Percentiles rank a stretch among this genome's conserved stretches.
These are phyloP conservation scores for Penicillium odoratum DNA, from an alignment of 495 filamentous ascomycete species.

Conservation along the genomic window DNA sequence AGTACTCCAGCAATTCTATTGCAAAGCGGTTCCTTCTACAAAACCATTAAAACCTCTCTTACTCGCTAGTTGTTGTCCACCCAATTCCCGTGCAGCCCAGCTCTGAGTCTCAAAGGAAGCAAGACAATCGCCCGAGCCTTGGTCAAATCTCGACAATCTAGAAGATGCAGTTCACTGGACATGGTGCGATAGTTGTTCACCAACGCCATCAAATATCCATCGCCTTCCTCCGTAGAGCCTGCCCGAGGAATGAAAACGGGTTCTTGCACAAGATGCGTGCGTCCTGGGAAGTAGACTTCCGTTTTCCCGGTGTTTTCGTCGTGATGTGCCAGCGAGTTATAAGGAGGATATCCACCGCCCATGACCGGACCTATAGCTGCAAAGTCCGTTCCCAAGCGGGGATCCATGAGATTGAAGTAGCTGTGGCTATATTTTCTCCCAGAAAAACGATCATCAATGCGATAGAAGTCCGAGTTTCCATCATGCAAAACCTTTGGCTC, in stretches of 20 bases:
- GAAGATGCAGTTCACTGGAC: slow-evolving; percentile 50
- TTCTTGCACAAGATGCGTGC: slow-evolving; percentile 54
- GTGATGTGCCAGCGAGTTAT: slow-evolving; percentile 48
- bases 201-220: slow-evolving; percentile 56
- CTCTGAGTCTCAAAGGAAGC: neutral
- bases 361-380: slow-evolving; percentile 7
- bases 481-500: slow-evolving; percentile 39
- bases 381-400: slow-evolving; percentile 46
- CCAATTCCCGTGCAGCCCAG: slow-evolving; percentile 4
- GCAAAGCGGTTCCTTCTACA: neutral
- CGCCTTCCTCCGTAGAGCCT: slow-evolving; percentile 44
- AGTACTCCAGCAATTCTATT: too few relatives aligned
- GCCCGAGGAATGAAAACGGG: slow-evolving; percentile 55
- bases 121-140: neutral
- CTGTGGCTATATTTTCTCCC: slow-evolving; percentile 54
- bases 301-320: slow-evolving; percentile 30
- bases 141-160: slow-evolving; percentile 30
- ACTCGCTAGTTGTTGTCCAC: neutral
- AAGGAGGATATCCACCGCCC: slow-evolving; percentile 35
- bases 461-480: slow-evolving; percentile 55
- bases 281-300: slow-evolving; percentile 46
- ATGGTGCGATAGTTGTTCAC: slow-evolving; percentile 54
- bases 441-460: slow-evolving; percentile 58
- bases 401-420: slow-evolving; percentile 52
- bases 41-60: neutral